phyloP scores from a whole-genome alignment of 495 filamentous ascomycete species.

The Neurospora africana region DNA sequence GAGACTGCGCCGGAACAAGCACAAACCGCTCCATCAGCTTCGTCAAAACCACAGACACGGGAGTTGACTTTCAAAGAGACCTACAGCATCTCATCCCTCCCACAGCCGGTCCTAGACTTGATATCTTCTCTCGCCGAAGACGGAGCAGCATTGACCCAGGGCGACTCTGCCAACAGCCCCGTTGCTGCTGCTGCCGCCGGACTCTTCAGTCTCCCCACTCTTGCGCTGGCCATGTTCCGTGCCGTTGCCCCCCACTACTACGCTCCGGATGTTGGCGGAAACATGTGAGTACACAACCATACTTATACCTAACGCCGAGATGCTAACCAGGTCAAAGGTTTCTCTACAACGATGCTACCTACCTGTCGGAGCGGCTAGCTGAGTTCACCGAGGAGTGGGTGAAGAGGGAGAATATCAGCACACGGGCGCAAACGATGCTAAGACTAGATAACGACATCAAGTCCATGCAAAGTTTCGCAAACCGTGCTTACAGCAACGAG shows the following conservation, averaged over 20 bases:
- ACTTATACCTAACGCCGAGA: background rate
- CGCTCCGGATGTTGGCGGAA: slow-evolving; percentile 50
- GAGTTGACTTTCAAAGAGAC: slow-evolving; percentile 70
- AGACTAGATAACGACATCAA: slow-evolving; percentile 61
- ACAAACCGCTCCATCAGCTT: slow-evolving; percentile 9
- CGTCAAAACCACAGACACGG: slow-evolving; percentile 19
- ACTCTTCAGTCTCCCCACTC: slow-evolving; percentile 70
- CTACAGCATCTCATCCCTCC: slow-evolving; percentile 80
- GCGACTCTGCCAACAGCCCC: slow-evolving; percentile 28
- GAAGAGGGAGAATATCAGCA: slow-evolving; percentile 30
- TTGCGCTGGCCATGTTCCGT: slow-evolving; percentile 83
- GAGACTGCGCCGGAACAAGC: slow-evolving; percentile 3
- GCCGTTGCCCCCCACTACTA: slow-evolving; percentile 80
- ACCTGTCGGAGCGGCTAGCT: slow-evolving; percentile 64
- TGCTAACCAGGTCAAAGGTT: slow-evolving; percentile 38
- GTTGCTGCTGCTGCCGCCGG: slow-evolving; percentile 62
- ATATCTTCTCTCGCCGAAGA: slow-evolving; percentile 62
- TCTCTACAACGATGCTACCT: slow-evolving; percentile 84
- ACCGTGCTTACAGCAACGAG: slow-evolving; percentile 75
- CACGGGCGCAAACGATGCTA: slow-evolving; percentile 40
- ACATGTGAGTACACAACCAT: slow-evolving; percentile 45
- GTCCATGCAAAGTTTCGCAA: slow-evolving; percentile 66
- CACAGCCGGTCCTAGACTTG: slow-evolving; percentile 61
- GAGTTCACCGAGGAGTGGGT: slow-evolving; percentile 45
- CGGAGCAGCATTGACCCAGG: slow-evolving; percentile 48